Evolutionary conservation across 129 eudicot genomes (phyloP), one percentile per base, ranked within the genome.

Genomic region (Artemisia annua): DNA sequence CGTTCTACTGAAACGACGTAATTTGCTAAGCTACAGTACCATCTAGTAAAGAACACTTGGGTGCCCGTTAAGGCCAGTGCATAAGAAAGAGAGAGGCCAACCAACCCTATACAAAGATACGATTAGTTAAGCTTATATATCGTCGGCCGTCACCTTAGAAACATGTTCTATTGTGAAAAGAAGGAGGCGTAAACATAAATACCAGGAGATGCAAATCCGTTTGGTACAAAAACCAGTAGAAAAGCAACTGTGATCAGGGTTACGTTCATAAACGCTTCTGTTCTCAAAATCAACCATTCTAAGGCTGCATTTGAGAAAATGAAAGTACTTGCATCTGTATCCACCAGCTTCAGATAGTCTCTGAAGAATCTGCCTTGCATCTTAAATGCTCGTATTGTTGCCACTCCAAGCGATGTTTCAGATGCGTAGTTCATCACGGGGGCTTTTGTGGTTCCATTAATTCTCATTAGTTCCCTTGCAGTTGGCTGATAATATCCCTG

Each of bases 391-490:
- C 97, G 78, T 67, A 91, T 88, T 16, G 91, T 91, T 39, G 88
- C 87, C 50, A 86, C 97, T 66, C 97, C 97, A 16, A 78, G 91
- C 35, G 96, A 80, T 30, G 97, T 91, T 85, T 88, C 96, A 3
- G 93, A 81, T 53, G 93, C 85, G 64, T 84, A 82, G 48, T 85
- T 91, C 96, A 85, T 91, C 43, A 91, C 79, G 0, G 97, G 97
- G 60, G 97, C 97, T 79, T 91, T 91, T 39, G 97, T 88, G 17
- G 86, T 91, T 83, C 97, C 96, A 7, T 86, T 91, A 63, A 88
- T 86, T 69, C 97, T 84, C 86, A 88, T 87, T 30, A 91, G 85
- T 70, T 91, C 96, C 66, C 89, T 80, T 39, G 97, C 96, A 15
- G 90, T 77, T 52, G 90, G 82, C 73, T 84, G 96, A 70, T 91